A percentile compares a stretch with the other conserved stretches of the same genome.
These are phyloP conservation scores for Gyromitra esculenta DNA, from an alignment of 2,329 filamentous ascomycete species.

Conservation along the genomic window DNA sequence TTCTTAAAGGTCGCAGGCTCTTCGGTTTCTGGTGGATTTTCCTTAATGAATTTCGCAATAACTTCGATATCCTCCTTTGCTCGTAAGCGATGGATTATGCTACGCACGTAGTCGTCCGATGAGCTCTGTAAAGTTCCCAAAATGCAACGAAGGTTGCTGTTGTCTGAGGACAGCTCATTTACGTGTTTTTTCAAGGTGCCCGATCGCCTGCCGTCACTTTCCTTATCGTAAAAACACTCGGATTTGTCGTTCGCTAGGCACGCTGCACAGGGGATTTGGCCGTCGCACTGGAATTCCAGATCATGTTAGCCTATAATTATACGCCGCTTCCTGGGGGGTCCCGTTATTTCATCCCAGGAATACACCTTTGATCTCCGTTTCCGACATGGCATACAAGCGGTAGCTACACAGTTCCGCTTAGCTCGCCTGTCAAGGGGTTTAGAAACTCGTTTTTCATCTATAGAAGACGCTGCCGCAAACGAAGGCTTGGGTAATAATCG, in stretches of 20 bases:
- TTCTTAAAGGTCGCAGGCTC: background rate
- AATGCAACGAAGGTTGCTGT: slow-evolving; percentile 48
- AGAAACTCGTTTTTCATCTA: slow-evolving; percentile 38
- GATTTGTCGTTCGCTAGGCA: slow-evolving; percentile 46
- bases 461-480: slow-evolving; percentile 32
- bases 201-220: slow-evolving; percentile 48
- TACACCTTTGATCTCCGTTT: slow-evolving; percentile 77
- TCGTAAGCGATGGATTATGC: slow-evolving; percentile 43
- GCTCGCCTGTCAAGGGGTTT: slow-evolving; percentile 45
- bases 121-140: slow-evolving; percentile 42
- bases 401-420: slow-evolving; percentile 82
- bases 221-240: slow-evolving; percentile 48
- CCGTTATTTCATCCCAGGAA: slow-evolving; percentile 27
- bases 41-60: slow-evolving; percentile 49
- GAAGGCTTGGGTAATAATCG: slow-evolving; percentile 49
- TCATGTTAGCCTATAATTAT: slow-evolving; percentile 87
- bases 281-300: slow-evolving; percentile 59
- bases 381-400: slow-evolving; percentile 81
- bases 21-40: slow-evolving; percentile 25
- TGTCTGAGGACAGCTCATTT: slow-evolving; percentile 46
- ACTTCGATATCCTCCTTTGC: slow-evolving; percentile 44
- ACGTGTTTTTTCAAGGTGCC: slow-evolving; percentile 49
- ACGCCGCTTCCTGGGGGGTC: slow-evolving; percentile 6
- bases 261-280: slow-evolving; percentile 46
- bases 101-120: slow-evolving; percentile 45